Base-by-base conservation (phyloP, 495 filamentous ascomycete genomes). In the Lichenothelia convexa region DNA sequence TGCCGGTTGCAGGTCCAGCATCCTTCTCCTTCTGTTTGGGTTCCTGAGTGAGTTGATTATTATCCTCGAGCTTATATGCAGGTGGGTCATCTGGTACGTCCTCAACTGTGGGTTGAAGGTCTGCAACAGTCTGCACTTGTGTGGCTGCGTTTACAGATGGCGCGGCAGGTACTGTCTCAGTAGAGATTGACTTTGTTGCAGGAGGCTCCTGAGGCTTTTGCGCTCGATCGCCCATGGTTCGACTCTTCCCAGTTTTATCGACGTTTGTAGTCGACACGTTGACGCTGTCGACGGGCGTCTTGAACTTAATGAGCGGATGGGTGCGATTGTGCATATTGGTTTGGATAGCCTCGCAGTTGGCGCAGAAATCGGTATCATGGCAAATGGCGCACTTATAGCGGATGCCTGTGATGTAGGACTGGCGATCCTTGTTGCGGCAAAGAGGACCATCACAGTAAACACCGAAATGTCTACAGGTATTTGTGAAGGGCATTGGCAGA, bases 371-470 rank as follows among this genome's bases (percentile, higher is more conserved):
- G 22, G 76, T 80, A 54, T 99, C 91, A 50, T 89, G 70, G 61
- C 89, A 99, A 35, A 99, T 79, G 39, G 91, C 83, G 53, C 89
- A 99, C 71, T 95, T 95, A 67, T 87, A 99, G 40, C 89, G 76
- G 44, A 78, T 67, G 13, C 89, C 91, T 21, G 61, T 61, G 44
- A 99, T 93, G 57, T 82, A 94, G 27, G 61, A 56, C 34, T 62
- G 49, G 27, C 59, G 59, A 17, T 58, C 51, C 38, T 68, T 63
- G 43, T 54, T 49, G 41, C 70, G 67, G 71, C 89, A 99, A 15
- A 93, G 67, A 17, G 87, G 91, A 7, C 89, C 89, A 59, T 99
- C 89, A 47, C 89, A 99, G 65, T 78, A 91, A 54, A 94, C 85
- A 36, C 84, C 86, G 40, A 63, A 65, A 50, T 99, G 89, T 37